phyloP scores from a whole-genome alignment of 2,329 filamentous ascomycete species.

The Neonectria faginata region DNA sequence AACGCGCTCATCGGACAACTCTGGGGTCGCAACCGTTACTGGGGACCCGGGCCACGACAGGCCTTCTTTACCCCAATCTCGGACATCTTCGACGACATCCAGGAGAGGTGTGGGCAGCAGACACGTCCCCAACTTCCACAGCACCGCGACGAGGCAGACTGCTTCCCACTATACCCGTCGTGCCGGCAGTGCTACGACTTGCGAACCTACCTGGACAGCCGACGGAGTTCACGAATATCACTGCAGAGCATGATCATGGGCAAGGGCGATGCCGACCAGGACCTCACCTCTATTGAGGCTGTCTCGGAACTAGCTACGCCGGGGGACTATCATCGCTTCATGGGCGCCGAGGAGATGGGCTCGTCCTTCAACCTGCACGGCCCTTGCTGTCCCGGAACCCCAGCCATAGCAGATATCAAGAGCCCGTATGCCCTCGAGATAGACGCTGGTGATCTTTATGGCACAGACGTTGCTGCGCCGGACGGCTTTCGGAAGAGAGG shows the following conservation, averaged over 20 bases:
- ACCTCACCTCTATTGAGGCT: slow-evolving; percentile 53
- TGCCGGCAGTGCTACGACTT: slow-evolving; percentile 58
- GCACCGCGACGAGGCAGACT: slow-evolving; percentile 55
- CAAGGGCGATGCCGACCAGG: slow-evolving; percentile 52
- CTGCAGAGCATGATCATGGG: slow-evolving; percentile 57
- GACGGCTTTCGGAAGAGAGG: slow-evolving; percentile 38
- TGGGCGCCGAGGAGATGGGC: slow-evolving; percentile 51
- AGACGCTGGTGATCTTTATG: slow-evolving; percentile 53
- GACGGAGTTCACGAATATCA: slow-evolving; percentile 57
- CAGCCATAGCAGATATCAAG: slow-evolving; percentile 49
- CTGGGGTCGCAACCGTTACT: slow-evolving; percentile 59
- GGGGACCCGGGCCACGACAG: slow-evolving; percentile 54
- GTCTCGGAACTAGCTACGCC: slow-evolving; percentile 58
- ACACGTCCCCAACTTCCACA: slow-evolving; percentile 55
- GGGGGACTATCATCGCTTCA: slow-evolving; percentile 50
- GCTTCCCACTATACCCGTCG: slow-evolving; percentile 54
- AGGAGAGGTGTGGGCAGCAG: slow-evolving; percentile 57
- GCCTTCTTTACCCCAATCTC: slow-evolving; percentile 59
- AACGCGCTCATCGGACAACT: slow-evolving; percentile 56
- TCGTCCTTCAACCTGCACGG: slow-evolving; percentile 50
- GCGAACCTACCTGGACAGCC: slow-evolving; percentile 55
- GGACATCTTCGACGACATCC: slow-evolving; percentile 60
- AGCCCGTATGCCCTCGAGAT: slow-evolving; percentile 55
- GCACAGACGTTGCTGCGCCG: slow-evolving; percentile 12
- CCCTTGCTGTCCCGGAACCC: slow-evolving; percentile 42